Percentiles rank a stretch among this genome's conserved stretches.
Evolutionary conservation across 2,329 filamentous ascomycete species (phyloP).

Genomic region (Beauveria varroae): DNA sequence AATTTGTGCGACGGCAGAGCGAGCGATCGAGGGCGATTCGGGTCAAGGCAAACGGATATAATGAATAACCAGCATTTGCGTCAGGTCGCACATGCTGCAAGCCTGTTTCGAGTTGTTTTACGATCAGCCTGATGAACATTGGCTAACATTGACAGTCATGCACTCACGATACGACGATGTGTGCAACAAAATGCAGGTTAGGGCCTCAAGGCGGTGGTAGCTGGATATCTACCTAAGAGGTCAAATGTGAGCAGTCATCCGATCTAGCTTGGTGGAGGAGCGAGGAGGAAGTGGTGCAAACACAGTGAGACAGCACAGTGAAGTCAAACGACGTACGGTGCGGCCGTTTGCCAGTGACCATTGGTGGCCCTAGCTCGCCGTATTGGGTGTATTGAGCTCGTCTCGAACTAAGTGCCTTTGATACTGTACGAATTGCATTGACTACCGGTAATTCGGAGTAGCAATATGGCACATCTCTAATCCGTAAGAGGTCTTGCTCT

Average conservation of each 20-base stretch:
- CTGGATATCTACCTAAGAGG: neutral
- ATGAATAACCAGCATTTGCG: neutral
- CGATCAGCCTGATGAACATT: neutral
- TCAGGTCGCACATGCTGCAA: neutral
- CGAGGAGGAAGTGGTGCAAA: neutral
- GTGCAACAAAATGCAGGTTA: neutral
- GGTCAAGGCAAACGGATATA: neutral
- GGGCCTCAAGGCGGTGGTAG: neutral
- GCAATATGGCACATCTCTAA: too few relatives aligned
- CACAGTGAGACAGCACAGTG: slow-evolving; percentile 1
- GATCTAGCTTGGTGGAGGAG: neutral
- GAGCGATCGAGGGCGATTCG: neutral
- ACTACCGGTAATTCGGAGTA: too few relatives aligned
- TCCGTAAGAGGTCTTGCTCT: too few relatives aligned
- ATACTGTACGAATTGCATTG: too few relatives aligned
- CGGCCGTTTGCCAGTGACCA: neutral
- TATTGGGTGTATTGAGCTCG: neutral
- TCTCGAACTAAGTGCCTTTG: too few relatives aligned
- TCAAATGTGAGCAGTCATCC: neutral
- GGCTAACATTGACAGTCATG: neutral
- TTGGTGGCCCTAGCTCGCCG: neutral
- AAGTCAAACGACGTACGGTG: neutral
- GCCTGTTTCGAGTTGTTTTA: neutral
- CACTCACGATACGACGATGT: neutral
- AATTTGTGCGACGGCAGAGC: neutral